Percentiles rank a stretch among this genome's conserved stretches.
phyloP scores from a whole-genome alignment of 164 flowering plant species.

The Macadamia tetraphylla region DNA sequence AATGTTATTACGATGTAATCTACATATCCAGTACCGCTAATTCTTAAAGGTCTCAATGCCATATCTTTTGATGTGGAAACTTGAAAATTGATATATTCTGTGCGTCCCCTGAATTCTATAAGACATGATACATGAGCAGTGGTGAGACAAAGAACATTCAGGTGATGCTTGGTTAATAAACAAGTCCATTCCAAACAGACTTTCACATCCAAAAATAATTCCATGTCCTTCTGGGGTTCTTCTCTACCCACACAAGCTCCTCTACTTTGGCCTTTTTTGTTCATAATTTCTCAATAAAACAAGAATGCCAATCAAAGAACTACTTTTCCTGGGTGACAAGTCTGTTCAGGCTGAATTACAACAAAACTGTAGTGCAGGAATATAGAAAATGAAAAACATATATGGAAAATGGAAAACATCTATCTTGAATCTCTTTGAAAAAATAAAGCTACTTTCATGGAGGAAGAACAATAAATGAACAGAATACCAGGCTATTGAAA shows the following conservation, averaged over 20 bases:
- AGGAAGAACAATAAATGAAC: conserved; percentile 1
- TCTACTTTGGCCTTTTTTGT: too few species aligned
- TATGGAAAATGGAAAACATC: too few species aligned
- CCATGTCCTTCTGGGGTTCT: not conserved
- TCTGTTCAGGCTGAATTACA: not conserved
- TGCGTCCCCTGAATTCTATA: not conserved
- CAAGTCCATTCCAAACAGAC: not conserved
- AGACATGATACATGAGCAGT: not conserved
- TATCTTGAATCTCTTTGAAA: too few species aligned
- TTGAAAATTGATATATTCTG: not conserved
- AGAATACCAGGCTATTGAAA: conserved; percentile 74
- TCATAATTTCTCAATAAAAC: not conserved
- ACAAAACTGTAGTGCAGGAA: not conserved
- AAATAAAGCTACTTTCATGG: not conserved
- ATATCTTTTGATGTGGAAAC: not conserved
- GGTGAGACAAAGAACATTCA: not conserved
- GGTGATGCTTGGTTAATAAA: too few species aligned
- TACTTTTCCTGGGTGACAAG: not conserved
- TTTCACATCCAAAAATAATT: not conserved
- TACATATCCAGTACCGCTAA: not conserved
- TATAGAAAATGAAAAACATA: not conserved
- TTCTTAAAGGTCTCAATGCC: not conserved
- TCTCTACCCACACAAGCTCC: not conserved
- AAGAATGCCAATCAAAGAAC: not conserved
- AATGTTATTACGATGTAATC: not conserved